Percentiles rank a stretch among this genome's conserved stretches.
phyloP scores from a whole-genome alignment of 306 rosid genomes.

The Lotus japonicus region DNA sequence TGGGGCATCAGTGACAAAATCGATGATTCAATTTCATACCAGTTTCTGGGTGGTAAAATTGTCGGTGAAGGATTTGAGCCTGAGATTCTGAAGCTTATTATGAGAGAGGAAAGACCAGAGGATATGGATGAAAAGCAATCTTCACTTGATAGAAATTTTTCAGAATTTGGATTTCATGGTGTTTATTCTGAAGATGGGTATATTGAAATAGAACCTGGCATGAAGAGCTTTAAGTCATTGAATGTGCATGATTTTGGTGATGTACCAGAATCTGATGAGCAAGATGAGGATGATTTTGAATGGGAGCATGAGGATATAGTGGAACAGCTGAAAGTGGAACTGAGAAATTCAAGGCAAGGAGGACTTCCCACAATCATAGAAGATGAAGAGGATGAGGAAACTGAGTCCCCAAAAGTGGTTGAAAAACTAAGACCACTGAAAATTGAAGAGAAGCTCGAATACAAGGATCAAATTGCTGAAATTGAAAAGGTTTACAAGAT shows the following conservation, averaged over 20 bases:
- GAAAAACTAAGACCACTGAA: conserved; percentile 41
- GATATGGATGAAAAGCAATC: conserved; percentile 6
- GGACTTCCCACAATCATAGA: conserved; percentile 77
- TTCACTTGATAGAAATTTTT: conserved; percentile 11
- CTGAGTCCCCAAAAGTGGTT: conserved; percentile 28
- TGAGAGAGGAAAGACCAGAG: conserved; percentile 6
- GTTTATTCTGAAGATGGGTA: conserved; percentile 30
- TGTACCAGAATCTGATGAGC: conserved; percentile 28
- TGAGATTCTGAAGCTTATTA: conserved; percentile 18
- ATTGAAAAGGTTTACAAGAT: conserved; percentile 48
- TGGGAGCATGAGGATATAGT: conserved; percentile 75
- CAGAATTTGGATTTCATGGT: background rate
- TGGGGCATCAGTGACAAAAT: conserved; percentile 22
- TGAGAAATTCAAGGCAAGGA: conserved; percentile 61
- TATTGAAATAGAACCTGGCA: conserved; percentile 38
- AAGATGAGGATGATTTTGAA: conserved; percentile 34
- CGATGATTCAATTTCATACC: conserved; percentile 28
- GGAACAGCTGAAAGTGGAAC: conserved; percentile 62
- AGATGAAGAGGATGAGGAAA: conserved; percentile 41
- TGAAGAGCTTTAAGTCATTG: conserved; percentile 10
- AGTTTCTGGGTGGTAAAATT: conserved; percentile 28
- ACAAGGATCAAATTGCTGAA: conserved; percentile 52
- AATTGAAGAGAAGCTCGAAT: conserved; percentile 46
- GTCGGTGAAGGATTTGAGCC: conserved; percentile 22
- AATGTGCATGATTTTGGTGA: background rate